These are phyloP conservation scores for Tolypocladium ophioglossoides DNA, from an alignment of 2,329 filamentous ascomycete species.

Conservation along the genomic window DNA sequence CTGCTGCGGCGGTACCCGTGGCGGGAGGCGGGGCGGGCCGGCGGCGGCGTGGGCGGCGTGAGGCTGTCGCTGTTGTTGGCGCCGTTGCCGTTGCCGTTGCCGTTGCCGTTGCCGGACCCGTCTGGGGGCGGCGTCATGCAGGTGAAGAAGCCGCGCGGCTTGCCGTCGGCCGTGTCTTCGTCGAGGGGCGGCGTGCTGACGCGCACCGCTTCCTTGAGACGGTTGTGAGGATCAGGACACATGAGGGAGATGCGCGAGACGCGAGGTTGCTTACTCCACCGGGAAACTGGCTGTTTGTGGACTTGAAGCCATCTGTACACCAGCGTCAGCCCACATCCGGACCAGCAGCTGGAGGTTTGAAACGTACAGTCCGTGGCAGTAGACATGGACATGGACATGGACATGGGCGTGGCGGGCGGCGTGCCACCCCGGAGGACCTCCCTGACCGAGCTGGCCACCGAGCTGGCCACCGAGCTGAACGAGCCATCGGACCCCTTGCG, in stretches of 20 bases:
- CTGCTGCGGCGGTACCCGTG: slow-evolving; percentile 11
- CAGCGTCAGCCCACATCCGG: background rate
- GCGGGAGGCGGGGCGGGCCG: slow-evolving; percentile 5
- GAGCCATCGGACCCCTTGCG: slow-evolving; percentile 28
- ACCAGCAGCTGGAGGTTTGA: no score
- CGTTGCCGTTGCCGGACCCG: background rate
- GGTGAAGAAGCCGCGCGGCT: slow-evolving; percentile 31
- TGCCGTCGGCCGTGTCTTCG: slow-evolving; percentile 25
- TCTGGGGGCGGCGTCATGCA: slow-evolving; percentile 22
- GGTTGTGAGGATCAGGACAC: background rate
- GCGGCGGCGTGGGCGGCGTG: slow-evolving; percentile 1
- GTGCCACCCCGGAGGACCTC: slow-evolving; percentile 27
- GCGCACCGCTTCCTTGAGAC: slow-evolving; percentile 34
- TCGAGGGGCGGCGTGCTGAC: slow-evolving; percentile 35
- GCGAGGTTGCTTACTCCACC: slow-evolving; percentile 18
- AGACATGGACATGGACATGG: slow-evolving; percentile 4
- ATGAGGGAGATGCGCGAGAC: background rate
- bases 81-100: background rate
- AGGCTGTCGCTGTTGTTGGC: background rate
- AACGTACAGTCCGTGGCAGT: slow-evolving; percentile 3
- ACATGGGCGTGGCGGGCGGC: slow-evolving; percentile 18
- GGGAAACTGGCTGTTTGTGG: slow-evolving; percentile 17
- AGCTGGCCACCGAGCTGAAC: slow-evolving; percentile 28
- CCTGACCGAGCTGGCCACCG: slow-evolving; percentile 31
- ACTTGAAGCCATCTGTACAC: slow-evolving; percentile 6